A percentile compares a stretch with the other conserved stretches of the same genome.
Conservation (phyloP, 129 eudicot species). For the Sambucus nigra region DNA sequence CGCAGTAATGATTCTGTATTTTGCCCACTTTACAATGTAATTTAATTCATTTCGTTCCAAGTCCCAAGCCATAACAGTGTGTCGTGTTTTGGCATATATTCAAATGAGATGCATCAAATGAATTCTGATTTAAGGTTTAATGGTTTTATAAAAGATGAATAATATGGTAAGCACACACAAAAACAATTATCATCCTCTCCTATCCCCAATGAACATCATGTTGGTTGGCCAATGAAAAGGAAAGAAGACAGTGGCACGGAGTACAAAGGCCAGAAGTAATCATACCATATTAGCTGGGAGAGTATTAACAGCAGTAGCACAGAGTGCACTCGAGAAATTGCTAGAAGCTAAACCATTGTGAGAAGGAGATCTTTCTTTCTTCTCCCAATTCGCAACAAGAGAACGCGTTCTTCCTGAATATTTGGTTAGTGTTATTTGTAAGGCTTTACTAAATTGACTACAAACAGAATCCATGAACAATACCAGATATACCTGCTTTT, state of each 20-base stretch:
- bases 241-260: background rate
- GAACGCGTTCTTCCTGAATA: constrained; percentile 60
- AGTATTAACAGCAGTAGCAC: constrained; percentile 24
- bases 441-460: constrained; percentile 17
- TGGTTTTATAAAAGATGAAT: too few relatives aligned
- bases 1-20: too few relatives aligned
- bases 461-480: constrained; percentile 9
- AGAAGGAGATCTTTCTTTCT: constrained; percentile 48
- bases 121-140: too few relatives aligned
- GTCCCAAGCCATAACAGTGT: too few relatives aligned
- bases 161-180: background rate
- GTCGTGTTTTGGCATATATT: too few relatives aligned
- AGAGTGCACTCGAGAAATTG: constrained; percentile 32
- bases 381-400: constrained; percentile 66
- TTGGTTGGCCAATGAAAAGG: background rate
- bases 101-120: too few relatives aligned
- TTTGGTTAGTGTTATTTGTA: constrained; percentile 1
- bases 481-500: constrained; percentile 48
- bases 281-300: constrained; percentile 40
- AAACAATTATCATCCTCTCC: background rate
- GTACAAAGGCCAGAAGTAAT: background rate
- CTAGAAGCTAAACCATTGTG: constrained; percentile 46
- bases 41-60: too few relatives aligned
- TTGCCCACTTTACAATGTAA: too few relatives aligned
- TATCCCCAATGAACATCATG: background rate